Evolutionary conservation across 2,329 filamentous ascomycete genomes (phyloP).

Genomic region (Pseudocercospora macadamiae): DNA sequence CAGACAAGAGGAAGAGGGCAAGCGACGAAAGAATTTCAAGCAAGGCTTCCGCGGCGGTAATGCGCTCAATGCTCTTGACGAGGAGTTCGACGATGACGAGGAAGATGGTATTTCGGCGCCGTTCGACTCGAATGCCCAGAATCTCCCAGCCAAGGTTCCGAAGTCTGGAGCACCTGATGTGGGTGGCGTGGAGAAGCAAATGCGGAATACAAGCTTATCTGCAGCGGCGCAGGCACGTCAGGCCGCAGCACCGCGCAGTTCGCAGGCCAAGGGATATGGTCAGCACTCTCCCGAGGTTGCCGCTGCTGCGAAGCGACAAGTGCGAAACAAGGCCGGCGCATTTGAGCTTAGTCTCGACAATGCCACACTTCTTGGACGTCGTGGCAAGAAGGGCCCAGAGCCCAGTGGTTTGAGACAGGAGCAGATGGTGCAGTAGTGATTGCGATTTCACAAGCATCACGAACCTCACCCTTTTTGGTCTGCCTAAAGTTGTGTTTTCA

Average conservation of each 20-base stretch:
- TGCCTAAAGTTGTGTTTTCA: too few species aligned
- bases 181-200: slow-evolving; percentile 78
- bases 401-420: slow-evolving; percentile 52
- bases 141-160: slow-evolving; percentile 66
- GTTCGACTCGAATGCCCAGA: slow-evolving; percentile 51
- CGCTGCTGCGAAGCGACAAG: slow-evolving; percentile 79
- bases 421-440: slow-evolving; percentile 29
- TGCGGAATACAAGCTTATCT: slow-evolving; percentile 79
- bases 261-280: slow-evolving; percentile 72
- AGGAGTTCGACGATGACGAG: slow-evolving; percentile 67
- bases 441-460: too few species aligned
- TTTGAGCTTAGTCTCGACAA: slow-evolving; percentile 94
- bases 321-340: slow-evolving; percentile 70
- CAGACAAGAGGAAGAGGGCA: slow-evolving; percentile 92
- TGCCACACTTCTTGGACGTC: slow-evolving; percentile 80
- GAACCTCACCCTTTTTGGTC: too few species aligned
- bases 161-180: slow-evolving; percentile 64
- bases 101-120: slow-evolving; percentile 61
- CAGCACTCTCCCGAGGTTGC: slow-evolving; percentile 86
- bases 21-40: slow-evolving; percentile 81
- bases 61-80: slow-evolving; percentile 66
- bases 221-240: slow-evolving; percentile 66
- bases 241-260: slow-evolving; percentile 52
- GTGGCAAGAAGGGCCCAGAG: slow-evolving; percentile 56
- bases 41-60: slow-evolving; percentile 67